Evolutionary conservation across 805 yeast species (phyloP), one percentile per base, ranked within the genome.

Genomic region (Teunomyces tritomae): DNA sequence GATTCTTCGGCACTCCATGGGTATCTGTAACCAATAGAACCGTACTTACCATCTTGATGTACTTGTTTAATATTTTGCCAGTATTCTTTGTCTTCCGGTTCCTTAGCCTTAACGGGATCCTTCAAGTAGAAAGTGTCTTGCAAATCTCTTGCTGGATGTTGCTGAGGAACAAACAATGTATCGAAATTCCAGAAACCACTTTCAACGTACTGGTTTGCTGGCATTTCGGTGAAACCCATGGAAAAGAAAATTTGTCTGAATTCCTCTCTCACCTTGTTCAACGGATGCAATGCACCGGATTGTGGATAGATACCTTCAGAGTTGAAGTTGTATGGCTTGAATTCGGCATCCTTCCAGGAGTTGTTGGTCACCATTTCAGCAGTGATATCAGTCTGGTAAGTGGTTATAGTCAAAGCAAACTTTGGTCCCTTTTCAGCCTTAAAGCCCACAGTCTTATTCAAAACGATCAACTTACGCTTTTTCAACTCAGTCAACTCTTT

Each of bases 141-240:
- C 67, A 94, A 79, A 68, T 94, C 99, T 76, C 99, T 85, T 43
- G 99, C 99, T 13, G 99, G 99, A 74, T 94, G 99, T 75, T 94
- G 98, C 75, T 94, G 99, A 48, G 99, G 99, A 47, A 94, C 99
- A 62, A 75, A 94, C 61, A 94, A 79, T 3, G 99, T 83, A 68
- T 94, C 99, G 64, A 94, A 94, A 73, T 94, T 94, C 99, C 99
- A 94, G 83, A 94, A 94, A 4, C 98, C 98, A 13, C 94, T 82
- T 66, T 94, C 99, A 45, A 94, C 99, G 67, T 91, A 94, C 70
- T 92, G 97, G 70, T 92, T 92, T 24, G 99, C 86, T 51, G 99
- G 97, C 99, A 94, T 94, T 74, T 94, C 99, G 27, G 94, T 83
- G 83, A 94, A 94, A 6, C 99, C 99, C 91, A 94, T 84, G 33